These are phyloP conservation scores for Entophlyctis helioformis DNA, from an alignment of 192 early-diverging fungal genomes.

Conservation along the genomic window DNA sequence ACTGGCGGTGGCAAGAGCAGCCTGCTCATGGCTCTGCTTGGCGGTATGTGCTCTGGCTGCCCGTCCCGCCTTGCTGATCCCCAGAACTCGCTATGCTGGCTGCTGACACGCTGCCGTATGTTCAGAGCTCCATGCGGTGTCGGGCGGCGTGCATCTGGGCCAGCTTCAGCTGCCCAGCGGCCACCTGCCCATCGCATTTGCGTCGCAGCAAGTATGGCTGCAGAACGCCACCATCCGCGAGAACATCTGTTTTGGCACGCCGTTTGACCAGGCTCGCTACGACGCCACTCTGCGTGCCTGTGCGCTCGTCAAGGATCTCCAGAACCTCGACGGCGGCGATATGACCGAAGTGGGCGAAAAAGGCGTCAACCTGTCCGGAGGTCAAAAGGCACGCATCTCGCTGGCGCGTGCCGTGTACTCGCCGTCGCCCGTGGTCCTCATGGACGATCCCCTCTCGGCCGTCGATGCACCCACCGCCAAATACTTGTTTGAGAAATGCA, in stretches of 20 bases:
- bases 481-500: slow-evolving; percentile 60
- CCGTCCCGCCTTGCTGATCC: too few relatives aligned
- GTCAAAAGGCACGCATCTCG: slow-evolving; percentile 22
- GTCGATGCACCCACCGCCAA: slow-evolving; percentile 86
- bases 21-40: slow-evolving; percentile 63
- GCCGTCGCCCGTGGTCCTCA: slow-evolving; percentile 47
- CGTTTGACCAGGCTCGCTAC: slow-evolving; percentile 59
- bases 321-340: slow-evolving; percentile 68
- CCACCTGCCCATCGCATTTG: too few relatives aligned
- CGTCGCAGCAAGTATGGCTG: slow-evolving; percentile 46
- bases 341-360: slow-evolving; percentile 63
- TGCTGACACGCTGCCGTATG: too few relatives aligned
- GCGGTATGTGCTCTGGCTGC: too few relatives aligned
- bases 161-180: too few relatives aligned
- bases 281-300: slow-evolving; percentile 61
- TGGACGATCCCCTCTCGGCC: slow-evolving; percentile 78
- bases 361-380: slow-evolving; percentile 5
- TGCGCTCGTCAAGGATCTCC: slow-evolving; percentile 62
- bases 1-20: slow-evolving; percentile 81
- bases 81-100: too few relatives aligned
- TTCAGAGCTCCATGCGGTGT: too few relatives aligned
- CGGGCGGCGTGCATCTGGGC: too few relatives aligned
- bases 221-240: slow-evolving; percentile 27
- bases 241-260: slow-evolving; percentile 70
- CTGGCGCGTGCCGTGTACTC: slow-evolving; percentile 61